Evolutionary conservation across 2,329 filamentous ascomycete species (phyloP).

Genomic region (Sporothrix brunneoviolacea): DNA sequence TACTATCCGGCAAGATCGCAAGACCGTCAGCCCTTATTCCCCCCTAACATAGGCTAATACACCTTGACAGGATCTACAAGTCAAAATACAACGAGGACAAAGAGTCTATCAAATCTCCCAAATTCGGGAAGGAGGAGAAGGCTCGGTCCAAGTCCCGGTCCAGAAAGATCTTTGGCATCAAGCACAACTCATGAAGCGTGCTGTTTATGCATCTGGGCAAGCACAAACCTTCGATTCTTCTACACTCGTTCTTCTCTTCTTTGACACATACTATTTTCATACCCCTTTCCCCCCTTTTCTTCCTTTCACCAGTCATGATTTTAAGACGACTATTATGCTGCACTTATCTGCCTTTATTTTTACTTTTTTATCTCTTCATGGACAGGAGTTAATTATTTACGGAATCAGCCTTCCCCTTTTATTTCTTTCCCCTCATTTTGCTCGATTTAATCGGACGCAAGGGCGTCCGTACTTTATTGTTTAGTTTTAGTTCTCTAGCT

Average conservation of each 20-base stretch:
- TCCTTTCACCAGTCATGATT: conserved; percentile 1
- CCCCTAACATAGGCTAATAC: conserved; percentile 12
- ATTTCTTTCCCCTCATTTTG: not conserved
- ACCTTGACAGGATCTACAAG: conserved; percentile 76
- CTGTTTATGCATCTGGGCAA: too few relatives aligned
- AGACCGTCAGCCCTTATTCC: too few relatives aligned
- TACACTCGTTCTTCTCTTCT: conserved; percentile 15
- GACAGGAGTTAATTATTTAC: conserved; percentile 7
- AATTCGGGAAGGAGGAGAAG: conserved; percentile 60
- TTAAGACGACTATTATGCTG: conserved; percentile 5
- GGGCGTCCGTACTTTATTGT: conserved; percentile 9
- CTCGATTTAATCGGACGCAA: not conserved
- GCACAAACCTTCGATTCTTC: conserved; percentile 13
- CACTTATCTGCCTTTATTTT: not conserved
- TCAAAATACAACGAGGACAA: conserved; percentile 75
- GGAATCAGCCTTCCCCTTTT: not conserved
- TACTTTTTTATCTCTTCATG: conserved; percentile 3
- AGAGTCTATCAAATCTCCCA: conserved; percentile 33
- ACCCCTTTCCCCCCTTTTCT: not conserved
- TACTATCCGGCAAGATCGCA: too few relatives aligned
- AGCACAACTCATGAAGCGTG: conserved; percentile 14
- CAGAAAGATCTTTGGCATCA: conserved; percentile 59
- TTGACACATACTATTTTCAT: conserved; percentile 11
- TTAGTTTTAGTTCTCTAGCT: not conserved
- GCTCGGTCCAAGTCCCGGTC: conserved; percentile 69